Evolutionary conservation across 2,329 filamentous ascomycete genomes (phyloP), one percentile per base, ranked within the genome.

Genomic region (Alternaria arborescens): DNA sequence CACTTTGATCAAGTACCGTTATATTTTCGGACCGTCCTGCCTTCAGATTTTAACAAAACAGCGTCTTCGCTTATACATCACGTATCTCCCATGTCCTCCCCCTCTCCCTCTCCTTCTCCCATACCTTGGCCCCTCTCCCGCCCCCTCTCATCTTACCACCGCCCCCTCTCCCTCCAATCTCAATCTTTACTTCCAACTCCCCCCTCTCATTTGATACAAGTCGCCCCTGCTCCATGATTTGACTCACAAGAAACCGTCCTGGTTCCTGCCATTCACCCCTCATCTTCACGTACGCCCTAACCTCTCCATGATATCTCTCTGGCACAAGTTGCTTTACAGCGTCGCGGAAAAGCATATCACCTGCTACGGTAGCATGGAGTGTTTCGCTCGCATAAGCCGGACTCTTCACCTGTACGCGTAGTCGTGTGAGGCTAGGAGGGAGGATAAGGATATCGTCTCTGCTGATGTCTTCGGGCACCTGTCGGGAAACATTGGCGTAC

Each of bases 261-360:
- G 44, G 26, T 47, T 67, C 62, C 47, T 51, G 36, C 66, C 65
- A 69, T 44, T 52, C 56, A 3, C 67, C 67, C 40, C 53, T 46
- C 32, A 52, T 14, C 52, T 54, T 60, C 3, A 68, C 63, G 11
- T 40, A 47, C 20, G 46, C 58, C 7, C 36, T 38, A 11, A 52
- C 47, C 5, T 59, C 57, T 0, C 14, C 55, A 14, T 10, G 10
- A 14, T 56, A n/a, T 16, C 16, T 34, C 14, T 34, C 24, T 5
- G 59, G 28, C 10, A 68, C 16, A 11, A 70, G 1, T 26, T 68
- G 66, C 20, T 34, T 52, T 0, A 68, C 30, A 2, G 65, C 55
- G 18, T 68, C 64, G 16, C 61, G 56, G 14, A 68, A 43, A 1
- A 53, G 65, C 67, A 64, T 59, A 32, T 64, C 62, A 0, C 56